Percentiles rank a stretch among this genome's conserved stretches.
phyloP scores from a whole-genome alignment of 2,329 filamentous ascomycete species.

The Drechslera avenae region DNA sequence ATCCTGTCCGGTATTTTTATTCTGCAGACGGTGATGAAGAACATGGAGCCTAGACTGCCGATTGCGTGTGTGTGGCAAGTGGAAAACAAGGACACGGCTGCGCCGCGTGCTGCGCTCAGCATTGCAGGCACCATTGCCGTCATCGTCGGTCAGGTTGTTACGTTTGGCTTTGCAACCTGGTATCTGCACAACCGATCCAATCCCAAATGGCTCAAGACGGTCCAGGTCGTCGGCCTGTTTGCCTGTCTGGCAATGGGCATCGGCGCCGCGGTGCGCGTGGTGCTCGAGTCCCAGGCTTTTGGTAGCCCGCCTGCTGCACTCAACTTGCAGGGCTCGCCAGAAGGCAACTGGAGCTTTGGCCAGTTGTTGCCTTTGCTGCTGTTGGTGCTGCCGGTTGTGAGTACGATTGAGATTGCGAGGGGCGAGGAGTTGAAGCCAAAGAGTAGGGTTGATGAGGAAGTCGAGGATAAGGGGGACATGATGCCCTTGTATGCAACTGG shows the following conservation, averaged over 20 bases:
- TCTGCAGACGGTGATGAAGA: slow-evolving; percentile 59
- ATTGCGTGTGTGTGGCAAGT: slow-evolving; percentile 66
- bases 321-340: slow-evolving; percentile 57
- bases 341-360: slow-evolving; percentile 67
- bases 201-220: slow-evolving; percentile 58
- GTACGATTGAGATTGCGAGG: slow-evolving; percentile 63
- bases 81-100: slow-evolving; percentile 43
- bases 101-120: slow-evolving; percentile 53
- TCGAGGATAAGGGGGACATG: no score
- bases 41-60: slow-evolving; percentile 60
- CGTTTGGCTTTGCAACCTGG: slow-evolving; percentile 67
- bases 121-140: slow-evolving; percentile 66
- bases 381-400: slow-evolving; percentile 64
- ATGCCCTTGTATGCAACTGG: slow-evolving; percentile 35
- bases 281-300: slow-evolving; percentile 66
- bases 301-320: slow-evolving; percentile 55
- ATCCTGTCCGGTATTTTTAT: slow-evolving; percentile 63
- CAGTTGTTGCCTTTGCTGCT: slow-evolving; percentile 65
- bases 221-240: slow-evolving; percentile 60
- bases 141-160: slow-evolving; percentile 62
- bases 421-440: slow-evolving; percentile 55
- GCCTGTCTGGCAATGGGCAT: slow-evolving; percentile 61
- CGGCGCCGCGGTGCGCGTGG: slow-evolving; percentile 63
- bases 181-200: slow-evolving; percentile 65
- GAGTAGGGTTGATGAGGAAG: slow-evolving; percentile 50